Evolutionary conservation across 2,329 filamentous ascomycete genomes (phyloP).

Genomic region (Dryadomyces quercivorus): DNA sequence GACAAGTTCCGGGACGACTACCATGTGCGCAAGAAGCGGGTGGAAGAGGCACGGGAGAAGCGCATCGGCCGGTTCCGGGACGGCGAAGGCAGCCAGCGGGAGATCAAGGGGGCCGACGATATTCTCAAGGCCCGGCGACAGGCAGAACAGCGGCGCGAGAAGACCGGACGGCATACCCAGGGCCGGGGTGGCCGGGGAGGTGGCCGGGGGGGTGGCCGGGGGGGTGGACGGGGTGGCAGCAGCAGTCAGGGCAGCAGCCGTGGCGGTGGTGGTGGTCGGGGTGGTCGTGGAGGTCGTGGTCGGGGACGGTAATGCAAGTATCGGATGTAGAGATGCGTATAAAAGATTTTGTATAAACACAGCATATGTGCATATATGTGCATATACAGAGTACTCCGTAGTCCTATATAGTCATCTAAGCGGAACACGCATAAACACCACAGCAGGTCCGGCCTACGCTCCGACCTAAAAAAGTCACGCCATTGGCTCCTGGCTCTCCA

Average conservation of each 20-base stretch:
- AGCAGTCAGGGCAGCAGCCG: constrained; percentile 1
- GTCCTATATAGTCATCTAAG: not conserved
- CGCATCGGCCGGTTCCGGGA: constrained; percentile 62
- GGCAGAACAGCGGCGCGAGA: constrained; percentile 65
- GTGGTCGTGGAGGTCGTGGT: constrained; percentile 2
- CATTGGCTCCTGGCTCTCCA: no score
- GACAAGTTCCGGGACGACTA: constrained; percentile 91
- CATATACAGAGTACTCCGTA: no score
- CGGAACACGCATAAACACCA: not conserved
- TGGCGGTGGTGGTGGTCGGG: not conserved
- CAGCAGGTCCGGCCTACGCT: no score
- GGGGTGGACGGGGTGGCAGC: not conserved
- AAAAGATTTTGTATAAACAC: no score
- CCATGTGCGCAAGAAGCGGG: constrained; percentile 78
- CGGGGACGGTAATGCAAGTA: constrained; percentile 1
- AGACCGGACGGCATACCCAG: constrained; percentile 65
- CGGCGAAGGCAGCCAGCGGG: constrained; percentile 58
- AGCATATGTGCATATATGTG: no score
- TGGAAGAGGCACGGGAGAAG: constrained; percentile 78
- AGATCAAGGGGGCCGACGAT: constrained; percentile 72
- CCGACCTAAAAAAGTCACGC: no score
- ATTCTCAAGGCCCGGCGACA: constrained; percentile 72
- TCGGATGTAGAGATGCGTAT: no score
- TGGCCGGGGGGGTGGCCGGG: constrained; percentile 1
- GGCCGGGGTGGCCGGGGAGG: constrained; percentile 1